Evolutionary conservation across 2,329 filamentous ascomycete genomes (phyloP).

Genomic region (Phialocephala sp.): DNA sequence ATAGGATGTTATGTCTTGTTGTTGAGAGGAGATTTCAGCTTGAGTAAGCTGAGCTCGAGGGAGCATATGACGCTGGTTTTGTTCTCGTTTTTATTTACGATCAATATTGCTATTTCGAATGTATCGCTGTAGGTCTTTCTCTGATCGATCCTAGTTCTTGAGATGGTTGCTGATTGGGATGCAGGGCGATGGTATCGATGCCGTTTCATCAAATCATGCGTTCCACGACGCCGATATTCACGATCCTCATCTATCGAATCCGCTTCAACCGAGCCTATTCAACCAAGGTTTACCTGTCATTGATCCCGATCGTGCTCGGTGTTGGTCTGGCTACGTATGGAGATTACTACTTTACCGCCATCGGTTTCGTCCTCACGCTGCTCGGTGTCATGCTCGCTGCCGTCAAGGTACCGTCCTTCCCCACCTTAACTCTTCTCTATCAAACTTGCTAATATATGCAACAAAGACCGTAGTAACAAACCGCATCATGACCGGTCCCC

Average conservation of each 20-base stretch:
- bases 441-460: not conserved
- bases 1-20: conserved; percentile 61
- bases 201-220: conserved; percentile 70
- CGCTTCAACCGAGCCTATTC: conserved; percentile 61
- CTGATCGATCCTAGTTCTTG: conserved; percentile 5
- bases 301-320: conserved; percentile 64
- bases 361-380: conserved; percentile 61
- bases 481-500: conserved; percentile 65
- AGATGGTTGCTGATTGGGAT: not conserved
- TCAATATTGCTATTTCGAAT: conserved; percentile 70
- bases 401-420: conserved; percentile 50
- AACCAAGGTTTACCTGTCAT: conserved; percentile 61
- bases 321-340: conserved; percentile 65
- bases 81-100: conserved; percentile 66
- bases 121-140: conserved; percentile 55
- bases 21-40: conserved; percentile 56
- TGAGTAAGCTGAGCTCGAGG: conserved; percentile 56
- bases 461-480: conserved; percentile 63
- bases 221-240: conserved; percentile 66
- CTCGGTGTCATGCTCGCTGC: conserved; percentile 58
- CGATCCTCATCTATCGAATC: conserved; percentile 64
- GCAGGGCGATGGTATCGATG: conserved; percentile 62
- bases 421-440: not conserved
- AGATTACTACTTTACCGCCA: conserved; percentile 65
- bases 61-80: conserved; percentile 61